A percentile compares a stretch with the other conserved stretches of the same genome.
phyloP scores from a whole-genome alignment of 192 early-diverging fungal genomes.

The Fimicolochytrium jonesii region DNA sequence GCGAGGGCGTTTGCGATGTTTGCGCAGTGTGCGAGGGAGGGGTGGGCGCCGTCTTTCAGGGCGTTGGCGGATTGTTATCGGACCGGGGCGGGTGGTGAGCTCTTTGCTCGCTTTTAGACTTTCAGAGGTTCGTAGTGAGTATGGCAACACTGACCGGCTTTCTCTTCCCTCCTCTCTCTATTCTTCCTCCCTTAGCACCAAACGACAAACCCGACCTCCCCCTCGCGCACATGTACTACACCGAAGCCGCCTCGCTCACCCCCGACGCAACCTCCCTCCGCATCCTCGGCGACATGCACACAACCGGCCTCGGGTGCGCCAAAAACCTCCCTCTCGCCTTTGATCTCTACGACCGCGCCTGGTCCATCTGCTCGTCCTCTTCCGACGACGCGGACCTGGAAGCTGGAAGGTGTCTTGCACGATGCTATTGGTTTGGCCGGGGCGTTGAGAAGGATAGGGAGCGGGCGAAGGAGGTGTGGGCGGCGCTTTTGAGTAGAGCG shows the following conservation, averaged over 20 bases:
- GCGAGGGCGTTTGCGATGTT: conserved; percentile 1
- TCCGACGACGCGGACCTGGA: not conserved
- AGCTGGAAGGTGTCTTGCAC: conserved; percentile 1
- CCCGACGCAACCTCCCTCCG: not conserved
- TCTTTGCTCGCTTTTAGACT: not conserved
- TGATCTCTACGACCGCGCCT: conserved; percentile 9
- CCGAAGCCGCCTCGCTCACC: not conserved
- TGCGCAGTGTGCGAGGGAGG: conserved; percentile 3
- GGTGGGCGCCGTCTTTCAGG: conserved; percentile 1
- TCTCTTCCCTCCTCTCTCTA: too few species aligned
- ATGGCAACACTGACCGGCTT: not conserved
- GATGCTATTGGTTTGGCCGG: conserved; percentile 14
- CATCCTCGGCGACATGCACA: conserved; percentile 1
- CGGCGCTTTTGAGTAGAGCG: not conserved
- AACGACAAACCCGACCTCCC: conserved; percentile 7
- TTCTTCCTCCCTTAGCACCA: conserved; percentile 7
- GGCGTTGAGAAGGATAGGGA: not conserved
- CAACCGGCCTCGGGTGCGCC: not conserved
- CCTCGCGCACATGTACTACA: conserved; percentile 5
- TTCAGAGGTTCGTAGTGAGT: not conserved
- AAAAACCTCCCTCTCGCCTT: conserved; percentile 11
- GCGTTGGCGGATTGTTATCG: conserved; percentile 21
- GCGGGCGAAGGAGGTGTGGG: conserved; percentile 7
- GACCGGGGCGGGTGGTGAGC: conserved; percentile 1
- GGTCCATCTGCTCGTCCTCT: too few species aligned